A percentile compares a stretch with the other conserved stretches of the same genome.
These are phyloP conservation scores for Phaeotremella skinneri DNA, from an alignment of 768 basidiomycete genomes.

Conservation along the genomic window DNA sequence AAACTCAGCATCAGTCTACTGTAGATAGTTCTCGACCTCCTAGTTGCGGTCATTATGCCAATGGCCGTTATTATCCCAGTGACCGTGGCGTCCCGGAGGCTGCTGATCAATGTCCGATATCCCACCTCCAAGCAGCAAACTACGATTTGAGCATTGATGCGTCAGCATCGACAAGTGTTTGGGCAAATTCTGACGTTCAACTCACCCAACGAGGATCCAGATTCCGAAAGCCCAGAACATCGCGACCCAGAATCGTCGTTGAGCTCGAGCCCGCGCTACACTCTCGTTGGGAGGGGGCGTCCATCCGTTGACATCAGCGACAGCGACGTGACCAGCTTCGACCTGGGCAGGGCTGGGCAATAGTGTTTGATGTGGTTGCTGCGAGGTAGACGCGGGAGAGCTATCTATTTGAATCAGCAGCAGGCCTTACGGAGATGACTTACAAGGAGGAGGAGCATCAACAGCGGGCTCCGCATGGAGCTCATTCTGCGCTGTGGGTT, in stretches of 20 bases:
- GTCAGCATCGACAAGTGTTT: slow-evolving; percentile 5
- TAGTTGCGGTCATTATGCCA: slow-evolving; percentile 33
- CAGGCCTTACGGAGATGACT: slow-evolving; percentile 3
- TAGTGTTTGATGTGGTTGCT: background rate
- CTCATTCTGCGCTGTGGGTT: background rate
- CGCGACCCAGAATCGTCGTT: slow-evolving; percentile 42
- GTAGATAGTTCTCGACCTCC: background rate
- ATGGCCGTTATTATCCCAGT: slow-evolving; percentile 44
- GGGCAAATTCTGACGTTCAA: slow-evolving; percentile 1
- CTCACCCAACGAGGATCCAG: slow-evolving; percentile 45
- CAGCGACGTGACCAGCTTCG: background rate
- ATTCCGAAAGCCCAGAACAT: slow-evolving; percentile 46
- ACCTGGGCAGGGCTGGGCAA: background rate
- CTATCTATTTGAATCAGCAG: background rate
- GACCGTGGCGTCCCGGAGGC: slow-evolving; percentile 32
- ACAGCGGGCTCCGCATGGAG: background rate
- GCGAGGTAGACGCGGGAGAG: slow-evolving; percentile 7
- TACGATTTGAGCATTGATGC: slow-evolving; percentile 10
- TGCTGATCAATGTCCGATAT: slow-evolving; percentile 31
- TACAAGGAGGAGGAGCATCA: slow-evolving; percentile 29
- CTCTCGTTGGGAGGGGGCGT: slow-evolving; percentile 26
- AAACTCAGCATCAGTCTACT: too few species aligned
- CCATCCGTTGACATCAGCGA: slow-evolving; percentile 24
- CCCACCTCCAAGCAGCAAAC: slow-evolving; percentile 40
- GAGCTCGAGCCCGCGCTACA: slow-evolving; percentile 35